These are phyloP conservation scores for Trypanosoma cruzi DNA, from an alignment of 208 protist species.

Conservation along the genomic window DNA sequence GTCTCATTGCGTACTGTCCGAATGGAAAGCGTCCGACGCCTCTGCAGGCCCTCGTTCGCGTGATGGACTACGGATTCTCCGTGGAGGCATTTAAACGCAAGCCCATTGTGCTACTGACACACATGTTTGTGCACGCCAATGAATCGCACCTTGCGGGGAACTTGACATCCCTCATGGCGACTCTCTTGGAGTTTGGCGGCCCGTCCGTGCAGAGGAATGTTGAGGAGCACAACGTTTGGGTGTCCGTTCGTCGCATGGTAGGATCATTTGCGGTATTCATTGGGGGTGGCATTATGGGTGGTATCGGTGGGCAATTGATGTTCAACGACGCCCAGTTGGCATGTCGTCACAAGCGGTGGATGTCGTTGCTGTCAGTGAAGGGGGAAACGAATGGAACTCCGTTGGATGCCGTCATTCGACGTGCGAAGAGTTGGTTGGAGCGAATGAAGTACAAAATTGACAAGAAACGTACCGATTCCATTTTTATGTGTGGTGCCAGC, in stretches of 20 bases:
- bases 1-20: slow-evolving; percentile 53
- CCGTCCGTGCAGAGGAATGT: slow-evolving; percentile 21
- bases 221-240: slow-evolving; percentile 22
- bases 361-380: not conserved
- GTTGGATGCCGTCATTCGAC: not conserved
- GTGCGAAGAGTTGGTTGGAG: slow-evolving; percentile 24
- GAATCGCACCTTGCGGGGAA: slow-evolving; percentile 56
- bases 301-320: slow-evolving; percentile 59
- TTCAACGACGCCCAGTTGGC: slow-evolving; percentile 49
- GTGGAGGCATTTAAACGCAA: slow-evolving; percentile 29
- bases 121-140: slow-evolving; percentile 65
- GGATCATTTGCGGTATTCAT: slow-evolving; percentile 54
- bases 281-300: slow-evolving; percentile 48
- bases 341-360: slow-evolving; percentile 1
- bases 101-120: slow-evolving; percentile 43
- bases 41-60: slow-evolving; percentile 35
- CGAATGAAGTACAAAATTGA: slow-evolving; percentile 30
- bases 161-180: slow-evolving; percentile 39
- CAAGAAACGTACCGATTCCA: slow-evolving; percentile 32
- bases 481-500: slow-evolving; percentile 67
- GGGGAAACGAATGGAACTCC: not conserved
- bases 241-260: slow-evolving; percentile 23
- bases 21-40: slow-evolving; percentile 48
- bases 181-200: slow-evolving; percentile 57
- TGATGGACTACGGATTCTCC: slow-evolving; percentile 53